Base-by-base conservation (phyloP, 2,329 filamentous ascomycete species). In the Rutstroemia sp. region DNA sequence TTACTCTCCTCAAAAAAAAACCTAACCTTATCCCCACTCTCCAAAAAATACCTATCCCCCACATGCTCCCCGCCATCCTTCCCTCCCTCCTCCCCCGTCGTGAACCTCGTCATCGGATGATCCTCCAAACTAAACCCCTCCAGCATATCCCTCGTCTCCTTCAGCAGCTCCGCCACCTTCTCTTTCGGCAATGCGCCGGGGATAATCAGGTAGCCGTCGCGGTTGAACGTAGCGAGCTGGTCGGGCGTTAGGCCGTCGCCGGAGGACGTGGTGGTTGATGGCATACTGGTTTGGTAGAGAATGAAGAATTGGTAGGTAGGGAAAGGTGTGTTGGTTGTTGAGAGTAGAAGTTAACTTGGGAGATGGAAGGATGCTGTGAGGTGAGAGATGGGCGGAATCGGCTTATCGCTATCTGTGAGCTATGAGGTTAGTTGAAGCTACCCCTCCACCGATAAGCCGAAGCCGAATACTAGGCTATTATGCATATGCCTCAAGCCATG, bases 71-170 rank as follows among this genome's bases (percentile, higher is more conserved):
- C 71, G 2, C 68, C 79, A 74, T 30, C 27, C 27, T 30, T 30
- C 27, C 41, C n/a, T 16, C 46, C 51, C 65, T 84, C 77, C 73
- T 82, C 85, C 63, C 92, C 92, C 0, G 92, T 96, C 30, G 87
- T 88, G 80, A 99, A 99, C 69, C 86, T 87, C 8, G 94, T 97
- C 79, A 97, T 86, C 1, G 94, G 92, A 72, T 97, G 94, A 57
- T 87, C 81, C 38, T 82, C 77, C n/a, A 97, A 79, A 39, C 84
- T 79, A 73, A 99, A 92, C 60, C 80, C 77, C 54, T 83, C 75
- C 49, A 97, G 87, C 60, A 96, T 80, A 37, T 75, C 74, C 68
- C 86, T 78, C 5, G 91, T 94, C 72, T 95, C 89, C 59, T 73
- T 71, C 17, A 96, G 81, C 3, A 96, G 82, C 23, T 80, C 74